These are phyloP conservation scores for Colletotrichum lupini DNA, from an alignment of 2,329 filamentous ascomycete species.

Conservation along the genomic window DNA sequence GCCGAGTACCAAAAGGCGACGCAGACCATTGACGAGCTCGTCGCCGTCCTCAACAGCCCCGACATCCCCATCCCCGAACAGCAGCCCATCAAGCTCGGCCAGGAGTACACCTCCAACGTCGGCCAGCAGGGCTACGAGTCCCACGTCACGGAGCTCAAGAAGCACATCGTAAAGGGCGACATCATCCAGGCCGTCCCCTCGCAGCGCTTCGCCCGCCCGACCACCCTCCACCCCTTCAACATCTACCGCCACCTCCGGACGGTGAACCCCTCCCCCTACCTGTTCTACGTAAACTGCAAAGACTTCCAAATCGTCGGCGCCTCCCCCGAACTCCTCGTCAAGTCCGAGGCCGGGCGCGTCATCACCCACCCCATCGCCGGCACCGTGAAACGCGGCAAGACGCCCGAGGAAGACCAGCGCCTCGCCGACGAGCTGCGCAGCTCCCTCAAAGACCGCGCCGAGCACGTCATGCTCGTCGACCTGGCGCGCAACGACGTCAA, in stretches of 20 bases:
- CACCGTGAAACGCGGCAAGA: constrained; percentile 88
- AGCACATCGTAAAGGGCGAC: constrained; percentile 90
- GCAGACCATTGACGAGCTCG: constrained; percentile 71
- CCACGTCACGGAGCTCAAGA: constrained; percentile 88
- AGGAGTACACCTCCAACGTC: constrained; percentile 92
- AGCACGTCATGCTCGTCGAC: constrained; percentile 98
- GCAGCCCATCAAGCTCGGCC: constrained; percentile 75
- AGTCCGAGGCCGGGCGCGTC: constrained; percentile 85
- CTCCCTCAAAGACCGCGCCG: constrained; percentile 90
- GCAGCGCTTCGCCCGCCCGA: constrained; percentile 90
- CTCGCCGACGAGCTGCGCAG: constrained; percentile 81
- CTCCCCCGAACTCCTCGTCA: constrained; percentile 93
- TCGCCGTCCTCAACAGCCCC: constrained; percentile 77
- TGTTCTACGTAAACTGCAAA: constrained; percentile 93
- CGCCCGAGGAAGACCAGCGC: constrained; percentile 81
- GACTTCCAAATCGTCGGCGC: constrained; percentile 97
- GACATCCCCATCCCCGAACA: constrained; percentile 84
- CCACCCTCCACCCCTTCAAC: constrained; percentile 94
- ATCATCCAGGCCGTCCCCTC: constrained; percentile 98
- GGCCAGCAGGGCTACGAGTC: constrained; percentile 87
- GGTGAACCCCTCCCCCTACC: constrained; percentile 97
- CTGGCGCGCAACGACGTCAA: constrained; percentile 97
- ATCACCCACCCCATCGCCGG: constrained; percentile 98
- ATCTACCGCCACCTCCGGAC: constrained; percentile 95
- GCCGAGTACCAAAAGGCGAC: constrained; percentile 77